Conservation (phyloP, 176 grass and related monocot genomes). For the Pharus latifolius region DNA sequence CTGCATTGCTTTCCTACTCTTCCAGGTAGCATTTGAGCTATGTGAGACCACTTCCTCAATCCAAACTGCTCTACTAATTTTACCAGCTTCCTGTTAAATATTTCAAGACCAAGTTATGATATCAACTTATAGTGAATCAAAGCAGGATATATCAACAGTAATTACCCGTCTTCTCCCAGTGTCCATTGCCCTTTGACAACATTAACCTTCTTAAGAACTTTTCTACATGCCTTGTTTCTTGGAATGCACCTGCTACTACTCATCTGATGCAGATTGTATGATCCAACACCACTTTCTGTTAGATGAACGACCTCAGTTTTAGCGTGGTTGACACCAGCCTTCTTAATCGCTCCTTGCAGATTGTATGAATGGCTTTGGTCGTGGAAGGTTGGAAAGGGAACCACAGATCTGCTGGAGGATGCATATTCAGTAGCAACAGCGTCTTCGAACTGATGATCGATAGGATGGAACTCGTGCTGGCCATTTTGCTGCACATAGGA, state of each 20-base stretch:
- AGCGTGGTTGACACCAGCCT: not conserved
- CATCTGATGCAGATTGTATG: conserved; percentile 3
- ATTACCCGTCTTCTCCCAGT: conserved; percentile 67
- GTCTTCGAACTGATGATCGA: conserved; percentile 19
- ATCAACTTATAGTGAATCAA: not conserved
- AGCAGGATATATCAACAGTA: not conserved
- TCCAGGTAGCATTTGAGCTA: conserved; percentile 75
- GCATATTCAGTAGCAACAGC: not conserved
- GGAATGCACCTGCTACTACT: conserved; percentile 6
- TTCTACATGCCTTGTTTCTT: conserved; percentile 21
- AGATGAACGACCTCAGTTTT: conserved; percentile 21
- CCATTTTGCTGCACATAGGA: conserved; percentile 13
- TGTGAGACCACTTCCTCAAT: conserved; percentile 86
- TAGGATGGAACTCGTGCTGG: not conserved
- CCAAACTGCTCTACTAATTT: conserved; percentile 84
- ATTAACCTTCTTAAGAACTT: conserved; percentile 39
- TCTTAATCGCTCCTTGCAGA: not conserved
- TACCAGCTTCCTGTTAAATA: conserved; percentile 50
- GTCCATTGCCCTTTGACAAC: conserved; percentile 96
- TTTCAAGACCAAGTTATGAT: not conserved
- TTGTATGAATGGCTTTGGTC: not conserved
- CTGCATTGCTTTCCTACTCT: conserved; percentile 93
- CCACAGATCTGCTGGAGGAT: not conserved
- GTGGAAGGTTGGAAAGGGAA: conserved; percentile 10
- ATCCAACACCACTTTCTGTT: conserved; percentile 1